Conservation (phyloP, 164 flowering plant genomes). For the Dillenia turbinata region DNA sequence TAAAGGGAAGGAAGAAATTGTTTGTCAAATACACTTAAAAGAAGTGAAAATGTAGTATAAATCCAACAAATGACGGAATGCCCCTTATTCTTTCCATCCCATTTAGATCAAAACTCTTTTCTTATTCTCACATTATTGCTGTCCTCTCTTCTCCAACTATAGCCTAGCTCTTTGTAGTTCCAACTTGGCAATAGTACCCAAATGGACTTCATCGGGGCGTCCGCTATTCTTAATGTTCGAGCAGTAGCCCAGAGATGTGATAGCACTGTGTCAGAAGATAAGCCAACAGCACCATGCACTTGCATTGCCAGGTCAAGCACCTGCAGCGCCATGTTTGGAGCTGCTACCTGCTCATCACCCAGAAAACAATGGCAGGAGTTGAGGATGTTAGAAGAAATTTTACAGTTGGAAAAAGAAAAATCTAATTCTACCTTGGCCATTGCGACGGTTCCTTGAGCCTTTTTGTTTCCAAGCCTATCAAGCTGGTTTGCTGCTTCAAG, state of each 20-base stretch:
- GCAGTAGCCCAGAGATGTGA: constrained; percentile 91
- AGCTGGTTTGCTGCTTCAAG: constrained; percentile 97
- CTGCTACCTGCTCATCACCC: constrained; percentile 60
- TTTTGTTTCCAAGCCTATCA: constrained; percentile 84
- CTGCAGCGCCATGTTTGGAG: constrained; percentile 88
- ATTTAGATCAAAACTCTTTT: too few relatives aligned
- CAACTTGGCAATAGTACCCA: constrained; percentile 86
- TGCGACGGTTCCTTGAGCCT: constrained; percentile 87
- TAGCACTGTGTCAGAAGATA: constrained; percentile 86
- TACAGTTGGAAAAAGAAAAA: background rate
- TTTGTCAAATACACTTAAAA: too few relatives aligned
- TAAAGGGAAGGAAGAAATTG: too few relatives aligned
- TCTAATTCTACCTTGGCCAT: constrained; percentile 82
- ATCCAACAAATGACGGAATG: too few relatives aligned
- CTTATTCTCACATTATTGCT: background rate
- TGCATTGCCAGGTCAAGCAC: constrained; percentile 96
- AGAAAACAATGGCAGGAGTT: background rate
- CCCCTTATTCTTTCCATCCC: too few relatives aligned
- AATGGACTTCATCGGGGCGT: constrained; percentile 96
- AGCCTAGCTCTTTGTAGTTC: constrained; percentile 83
- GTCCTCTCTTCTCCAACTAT: constrained; percentile 16
- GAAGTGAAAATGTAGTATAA: too few relatives aligned
- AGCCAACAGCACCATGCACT: constrained; percentile 94
- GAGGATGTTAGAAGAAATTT: background rate
- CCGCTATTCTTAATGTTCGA: constrained; percentile 92